These are phyloP conservation scores for Rhodosporidiobolus odoratus DNA, from an alignment of 768 basidiomycete species.

Conservation along the genomic window DNA sequence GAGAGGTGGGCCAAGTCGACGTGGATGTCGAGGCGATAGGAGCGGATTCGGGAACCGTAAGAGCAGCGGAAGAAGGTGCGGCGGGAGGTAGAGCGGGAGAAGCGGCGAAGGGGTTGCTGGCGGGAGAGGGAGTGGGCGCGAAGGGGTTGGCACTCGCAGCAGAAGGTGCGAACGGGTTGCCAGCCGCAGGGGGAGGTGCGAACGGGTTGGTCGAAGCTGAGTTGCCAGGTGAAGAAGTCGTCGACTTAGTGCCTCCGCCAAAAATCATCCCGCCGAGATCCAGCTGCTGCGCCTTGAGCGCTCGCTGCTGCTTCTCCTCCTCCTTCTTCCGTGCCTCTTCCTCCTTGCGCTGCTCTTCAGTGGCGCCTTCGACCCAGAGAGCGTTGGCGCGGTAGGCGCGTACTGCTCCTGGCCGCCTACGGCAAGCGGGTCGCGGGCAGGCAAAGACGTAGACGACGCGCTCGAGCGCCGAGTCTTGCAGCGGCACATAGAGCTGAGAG, in stretches of 20 bases:
- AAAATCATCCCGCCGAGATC: conserved; percentile 45
- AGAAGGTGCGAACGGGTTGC: conserved; percentile 50
- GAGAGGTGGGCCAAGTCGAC: conserved; percentile 10
- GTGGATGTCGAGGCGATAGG: neutral
- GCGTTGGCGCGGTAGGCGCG: conserved; percentile 78
- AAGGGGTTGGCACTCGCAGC: conserved; percentile 1
- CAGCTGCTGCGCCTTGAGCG: conserved; percentile 1
- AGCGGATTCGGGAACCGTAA: neutral
- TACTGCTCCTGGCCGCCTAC: conserved; percentile 68
- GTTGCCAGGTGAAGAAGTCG: conserved; percentile 49
- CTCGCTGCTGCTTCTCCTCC: conserved; percentile 27
- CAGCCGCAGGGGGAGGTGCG: neutral
- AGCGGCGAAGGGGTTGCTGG: neutral
- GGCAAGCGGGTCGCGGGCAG: conserved; percentile 65
- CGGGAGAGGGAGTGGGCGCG: neutral
- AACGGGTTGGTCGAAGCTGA: conserved; percentile 7
- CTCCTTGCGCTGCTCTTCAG: conserved; percentile 43
- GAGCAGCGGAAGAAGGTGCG: neutral
- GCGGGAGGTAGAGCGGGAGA: neutral
- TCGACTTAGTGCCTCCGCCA: neutral
- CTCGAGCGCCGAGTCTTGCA: conserved; percentile 77
- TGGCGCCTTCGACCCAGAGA: conserved; percentile 54
- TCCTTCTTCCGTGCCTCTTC: conserved; percentile 44
- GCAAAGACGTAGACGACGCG: conserved; percentile 81
- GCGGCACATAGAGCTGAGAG: conserved; percentile 83